Evolutionary conservation across 345 rosid species (phyloP), one percentile per base, ranked within the genome.

Genomic region (Populus euphratica): DNA sequence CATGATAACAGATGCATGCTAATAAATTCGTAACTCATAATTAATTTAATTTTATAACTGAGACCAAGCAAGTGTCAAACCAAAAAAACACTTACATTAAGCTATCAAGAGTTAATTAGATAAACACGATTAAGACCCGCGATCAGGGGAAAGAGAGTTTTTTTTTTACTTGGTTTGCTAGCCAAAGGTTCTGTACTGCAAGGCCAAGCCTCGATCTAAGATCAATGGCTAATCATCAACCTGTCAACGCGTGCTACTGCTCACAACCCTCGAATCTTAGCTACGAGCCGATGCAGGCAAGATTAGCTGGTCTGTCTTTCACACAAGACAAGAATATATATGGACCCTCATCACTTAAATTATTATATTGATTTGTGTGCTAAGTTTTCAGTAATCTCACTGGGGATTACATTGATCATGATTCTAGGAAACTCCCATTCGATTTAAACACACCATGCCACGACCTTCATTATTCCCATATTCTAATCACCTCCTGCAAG

Each of bases 261-360:
- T 41, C 1, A 27, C 11, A 38, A 35, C 27, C 67, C 61, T 29
- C 9, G 54, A 69, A 74, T 62, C 75, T 62, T 70, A 75, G 64
- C 63, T 62, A 29, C 44, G 52, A 31, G 33, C 64, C 66, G 25
- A 8, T 63, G 23, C 50, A n/a, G 3, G 17, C 38, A 41, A n/a
- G 31, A 41, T 49, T 73, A 68, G 78, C 21, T 73, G 74, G 67
- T 14, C 77, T 68, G 73, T 73, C 77, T 78, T 38, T 52, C 36
- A 43, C 38, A 1, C 12, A 8, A 33, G 81, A 66, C 73, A 69
- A 76, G 7, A 8, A 27, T 2, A 1, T 2, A 1, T 2, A 16
- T 8, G 56, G 73, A 39, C 41, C 62, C 69, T 27, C 44, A 2
- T 69, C 20, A 1, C 16, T 39, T 23, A 2, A 20, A 35, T 76